These are phyloP conservation scores for Skeletonema menzelii DNA, from an alignment of 108 stramenopile genomes.

Conservation along the genomic window DNA sequence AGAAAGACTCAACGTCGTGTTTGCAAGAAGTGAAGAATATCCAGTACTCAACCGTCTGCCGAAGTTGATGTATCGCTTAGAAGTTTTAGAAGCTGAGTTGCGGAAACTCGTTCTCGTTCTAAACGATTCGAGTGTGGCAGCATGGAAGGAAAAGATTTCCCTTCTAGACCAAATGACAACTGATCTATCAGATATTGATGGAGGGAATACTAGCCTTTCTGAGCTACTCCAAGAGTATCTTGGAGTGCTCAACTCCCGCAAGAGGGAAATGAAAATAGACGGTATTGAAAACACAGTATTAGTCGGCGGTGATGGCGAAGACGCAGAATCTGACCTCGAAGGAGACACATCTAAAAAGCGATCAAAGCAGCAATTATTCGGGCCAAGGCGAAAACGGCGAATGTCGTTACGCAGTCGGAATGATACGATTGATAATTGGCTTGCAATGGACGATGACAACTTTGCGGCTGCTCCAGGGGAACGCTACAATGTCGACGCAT, in stretches of 20 bases:
- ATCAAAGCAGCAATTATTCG: background rate
- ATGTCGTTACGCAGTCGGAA: background rate
- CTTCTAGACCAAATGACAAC: slow-evolving; percentile 9
- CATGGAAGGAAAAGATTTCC: slow-evolving; percentile 1
- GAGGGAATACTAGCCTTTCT: background rate
- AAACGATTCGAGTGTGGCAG: background rate
- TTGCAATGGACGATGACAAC: background rate
- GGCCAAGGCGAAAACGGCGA: background rate
- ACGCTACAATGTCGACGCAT: slow-evolving; percentile 31
- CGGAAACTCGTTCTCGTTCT: slow-evolving; percentile 18
- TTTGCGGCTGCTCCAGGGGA: slow-evolving; percentile 18
- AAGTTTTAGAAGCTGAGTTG: slow-evolving; percentile 19
- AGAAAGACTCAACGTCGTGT: slow-evolving; percentile 1
- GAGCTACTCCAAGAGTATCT: slow-evolving; percentile 13
- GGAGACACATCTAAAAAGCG: background rate
- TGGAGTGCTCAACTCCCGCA: background rate
- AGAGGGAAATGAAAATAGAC: slow-evolving; percentile 6
- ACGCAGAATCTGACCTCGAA: slow-evolving; percentile 4
- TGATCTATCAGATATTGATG: background rate
- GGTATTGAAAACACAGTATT: background rate
- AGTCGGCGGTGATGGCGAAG: background rate
- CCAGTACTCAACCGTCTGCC: slow-evolving; percentile 28
- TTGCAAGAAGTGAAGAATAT: slow-evolving; percentile 4
- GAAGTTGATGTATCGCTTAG: slow-evolving; percentile 25
- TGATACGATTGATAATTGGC: background rate